Base-by-base conservation (phyloP, 108 stramenopile species). In the Cyclotella sp. region DNA sequence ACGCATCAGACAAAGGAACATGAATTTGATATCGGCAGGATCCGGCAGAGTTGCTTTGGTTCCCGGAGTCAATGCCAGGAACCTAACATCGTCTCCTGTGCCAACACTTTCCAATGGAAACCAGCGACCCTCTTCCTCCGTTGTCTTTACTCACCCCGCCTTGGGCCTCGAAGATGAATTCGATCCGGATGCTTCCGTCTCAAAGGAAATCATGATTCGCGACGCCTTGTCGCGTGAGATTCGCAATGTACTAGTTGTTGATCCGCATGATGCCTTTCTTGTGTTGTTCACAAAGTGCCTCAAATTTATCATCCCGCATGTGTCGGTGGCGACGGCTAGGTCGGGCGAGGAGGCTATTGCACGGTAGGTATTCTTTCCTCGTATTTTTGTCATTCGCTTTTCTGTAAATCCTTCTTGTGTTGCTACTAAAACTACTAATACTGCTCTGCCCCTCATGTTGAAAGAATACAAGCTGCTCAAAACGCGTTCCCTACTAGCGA, bases 201-300 rank as follows among this genome's bases (percentile, higher is more conserved):
- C 72, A 30, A 73, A 43, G 28, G 79, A 68, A 16, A 21, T 30
- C 4, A 30, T 58, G 2, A 70, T 82, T 47, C 45, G 73, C 16
- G 58, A 70, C 30, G 63, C 61, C 26, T 41, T 88, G 40, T 61
- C 84, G n/a, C 62, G 79, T 51, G 85, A 89, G 58, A 88, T 91
- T 19, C 60, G 82, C 27, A 88, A 74, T 41, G 80, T 90, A 34
- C 73, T 92, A 27, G 76, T 90, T 42, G 88, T 90, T 10, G 89
- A 90, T 72, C 83, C 83, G 9, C 86, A 90, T 67, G 75, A 83
- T 18, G 61, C 78, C 0, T 87, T 87, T 49, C 72, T 85, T 28
- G 34, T 68, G 0, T 65, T 90, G 29, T 86, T 92, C 68, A 75
- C 73, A 27, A 88, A 85, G 53, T 85, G 81, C 11, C 73, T 92